These are phyloP conservation scores for Boletus sp. DNA, from an alignment of 1,284 basidiomycete genomes.

Conservation along the genomic window DNA sequence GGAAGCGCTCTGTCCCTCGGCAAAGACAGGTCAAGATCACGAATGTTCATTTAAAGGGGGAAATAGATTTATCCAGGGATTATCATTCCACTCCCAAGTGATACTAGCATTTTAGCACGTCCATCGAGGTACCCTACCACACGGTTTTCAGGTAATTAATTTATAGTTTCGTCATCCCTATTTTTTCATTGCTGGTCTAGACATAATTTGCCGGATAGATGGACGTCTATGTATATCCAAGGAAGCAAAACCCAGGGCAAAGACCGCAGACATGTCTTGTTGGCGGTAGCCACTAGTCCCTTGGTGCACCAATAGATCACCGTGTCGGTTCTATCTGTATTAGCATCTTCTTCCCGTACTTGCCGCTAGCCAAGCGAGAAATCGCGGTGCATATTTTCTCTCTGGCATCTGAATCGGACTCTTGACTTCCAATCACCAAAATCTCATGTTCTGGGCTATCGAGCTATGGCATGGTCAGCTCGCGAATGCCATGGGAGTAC, in stretches of 20 bases:
- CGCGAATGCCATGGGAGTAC: not conserved
- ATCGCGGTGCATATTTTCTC: conserved; percentile 48
- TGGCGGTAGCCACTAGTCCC: no score
- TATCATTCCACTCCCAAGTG: conserved; percentile 40
- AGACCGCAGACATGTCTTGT: no score
- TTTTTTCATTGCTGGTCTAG: not conserved
- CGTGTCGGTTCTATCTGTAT: conserved; percentile 46
- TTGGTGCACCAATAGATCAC: conserved; percentile 2
- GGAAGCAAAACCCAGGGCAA: no score
- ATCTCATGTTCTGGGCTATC: conserved; percentile 65
- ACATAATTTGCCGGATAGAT: not conserved
- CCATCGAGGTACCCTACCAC: not conserved
- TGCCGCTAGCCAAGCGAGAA: conserved; percentile 46
- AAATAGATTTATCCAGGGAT: conserved; percentile 79
- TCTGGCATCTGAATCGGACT: conserved; percentile 53
- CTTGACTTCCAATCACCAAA: conserved; percentile 45
- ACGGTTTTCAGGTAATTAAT: not conserved
- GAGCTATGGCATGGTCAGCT: conserved; percentile 41
- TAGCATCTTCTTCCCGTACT: conserved; percentile 68
- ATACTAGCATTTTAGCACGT: not conserved
- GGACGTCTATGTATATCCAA: not conserved
- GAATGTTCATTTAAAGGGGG: conserved; percentile 80
- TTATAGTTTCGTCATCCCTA: not conserved
- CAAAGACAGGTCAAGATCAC: conserved; percentile 79
- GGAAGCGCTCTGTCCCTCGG: conserved; percentile 70